Evolutionary conservation across 805 yeast species (phyloP).

Genomic region (Myxozyma sirexii): DNA sequence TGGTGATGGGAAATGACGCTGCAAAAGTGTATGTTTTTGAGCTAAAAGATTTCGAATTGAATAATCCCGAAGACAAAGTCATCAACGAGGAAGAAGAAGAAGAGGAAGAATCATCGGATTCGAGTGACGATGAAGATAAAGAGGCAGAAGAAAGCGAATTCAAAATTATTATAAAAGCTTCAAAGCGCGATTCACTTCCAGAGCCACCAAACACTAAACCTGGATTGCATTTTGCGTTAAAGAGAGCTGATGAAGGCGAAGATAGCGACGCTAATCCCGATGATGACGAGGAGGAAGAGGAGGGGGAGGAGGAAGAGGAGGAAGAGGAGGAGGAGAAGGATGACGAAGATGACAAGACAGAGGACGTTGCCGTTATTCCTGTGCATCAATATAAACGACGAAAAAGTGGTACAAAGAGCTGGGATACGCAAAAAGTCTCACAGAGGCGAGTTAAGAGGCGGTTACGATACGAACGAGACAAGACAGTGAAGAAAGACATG

Average conservation of each 20-base stretch:
- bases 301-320: not conserved
- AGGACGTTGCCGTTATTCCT: not conserved
- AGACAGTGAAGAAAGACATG: not conserved
- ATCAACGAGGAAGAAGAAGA: conserved; percentile 1
- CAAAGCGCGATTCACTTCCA: not conserved
- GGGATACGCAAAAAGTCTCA: not conserved
- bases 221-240: not conserved
- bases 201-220: not conserved
- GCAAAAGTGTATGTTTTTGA: conserved; percentile 26
- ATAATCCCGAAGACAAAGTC: not conserved
- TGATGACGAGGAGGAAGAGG: conserved; percentile 2
- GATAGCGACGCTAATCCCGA: not conserved
- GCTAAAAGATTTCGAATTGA: conserved; percentile 11
- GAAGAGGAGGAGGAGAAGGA: not conserved
- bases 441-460: not conserved
- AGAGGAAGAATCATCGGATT: not conserved
- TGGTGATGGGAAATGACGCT: conserved; percentile 30
- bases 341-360: not conserved
- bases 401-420: not conserved
- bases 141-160: not conserved
- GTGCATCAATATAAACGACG: not conserved
- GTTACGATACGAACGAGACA: not conserved
- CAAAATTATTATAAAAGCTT: too few species aligned
- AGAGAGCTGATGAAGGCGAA: not conserved
- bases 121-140: not conserved